A percentile compares a stretch with the other conserved stretches of the same genome.
Conservation (phyloP, 257 asterid genomes). For the Leptodermis oblonga region DNA sequence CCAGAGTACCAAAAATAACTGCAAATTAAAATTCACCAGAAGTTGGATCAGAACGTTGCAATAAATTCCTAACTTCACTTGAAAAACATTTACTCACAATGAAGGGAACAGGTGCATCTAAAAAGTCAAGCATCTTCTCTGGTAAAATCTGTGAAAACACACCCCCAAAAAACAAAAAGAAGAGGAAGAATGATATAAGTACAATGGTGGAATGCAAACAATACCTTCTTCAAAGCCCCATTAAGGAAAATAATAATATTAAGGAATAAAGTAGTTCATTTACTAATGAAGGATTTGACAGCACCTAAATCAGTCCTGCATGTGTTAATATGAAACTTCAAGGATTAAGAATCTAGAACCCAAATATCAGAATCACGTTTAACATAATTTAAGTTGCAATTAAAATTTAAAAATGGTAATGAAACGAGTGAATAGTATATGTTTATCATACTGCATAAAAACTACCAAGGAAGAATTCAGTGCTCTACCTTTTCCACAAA, state of each 20-base stretch:
- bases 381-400: neutral
- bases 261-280: neutral
- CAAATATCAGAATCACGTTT: neutral
- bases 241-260: neutral
- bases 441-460: neutral
- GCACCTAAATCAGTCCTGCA: neutral
- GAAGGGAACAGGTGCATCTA: constrained; percentile 98
- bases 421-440: neutral
- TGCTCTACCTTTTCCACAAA: neutral
- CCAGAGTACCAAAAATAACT: neutral
- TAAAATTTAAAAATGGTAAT: neutral
- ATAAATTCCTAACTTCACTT: neutral
- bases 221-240: neutral
- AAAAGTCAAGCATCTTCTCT: constrained; percentile 82
- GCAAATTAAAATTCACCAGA: neutral
- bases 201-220: constrained; percentile 6
- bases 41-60: neutral
- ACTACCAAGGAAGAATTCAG: neutral
- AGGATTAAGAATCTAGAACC: neutral
- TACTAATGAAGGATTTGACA: constrained; percentile 1
- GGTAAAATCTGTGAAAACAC: constrained; percentile 69
- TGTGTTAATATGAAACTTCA: neutral
- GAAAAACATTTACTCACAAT: constrained; percentile 50
- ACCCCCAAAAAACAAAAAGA: neutral
- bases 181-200: constrained; percentile 9